Evolutionary conservation across 78 protist genomes (phyloP).

Genomic region (Dictyostelium citrinum): DNA sequence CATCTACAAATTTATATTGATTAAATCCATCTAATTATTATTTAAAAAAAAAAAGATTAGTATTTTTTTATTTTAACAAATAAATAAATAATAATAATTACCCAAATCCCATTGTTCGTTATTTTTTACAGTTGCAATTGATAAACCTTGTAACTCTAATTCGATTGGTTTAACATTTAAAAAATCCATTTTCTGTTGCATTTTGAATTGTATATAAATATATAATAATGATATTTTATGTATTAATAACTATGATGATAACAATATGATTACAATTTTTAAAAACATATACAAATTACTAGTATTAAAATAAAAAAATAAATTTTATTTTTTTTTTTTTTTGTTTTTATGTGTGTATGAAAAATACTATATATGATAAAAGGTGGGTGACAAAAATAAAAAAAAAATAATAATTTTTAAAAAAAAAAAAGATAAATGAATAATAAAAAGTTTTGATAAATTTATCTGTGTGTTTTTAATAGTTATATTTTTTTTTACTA

Average conservation of each 20-base stretch:
- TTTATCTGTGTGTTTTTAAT: background rate
- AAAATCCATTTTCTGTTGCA: constrained; percentile 16
- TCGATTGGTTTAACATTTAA: constrained; percentile 15
- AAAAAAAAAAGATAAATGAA: background rate
- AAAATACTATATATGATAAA: background rate
- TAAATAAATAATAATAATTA: background rate
- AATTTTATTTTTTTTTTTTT: background rate
- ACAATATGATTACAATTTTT: background rate
- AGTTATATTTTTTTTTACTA: background rate
- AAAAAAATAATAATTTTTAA: too few relatives aligned
- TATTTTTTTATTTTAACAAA: background rate
- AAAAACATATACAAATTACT: background rate
- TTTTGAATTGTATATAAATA: background rate
- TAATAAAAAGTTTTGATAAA: background rate
- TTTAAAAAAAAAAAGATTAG: background rate
- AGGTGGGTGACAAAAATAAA: background rate
- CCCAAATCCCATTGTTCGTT: background rate
- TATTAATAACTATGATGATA: background rate
- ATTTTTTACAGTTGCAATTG: background rate
- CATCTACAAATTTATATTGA: constrained; percentile 32
- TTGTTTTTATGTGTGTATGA: background rate
- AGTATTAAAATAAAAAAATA: too few relatives aligned
- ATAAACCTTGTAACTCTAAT: background rate
- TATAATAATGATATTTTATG: background rate
- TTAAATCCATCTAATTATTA: background rate